These are phyloP conservation scores for Russula earlei DNA, from an alignment of 768 basidiomycete species.

Conservation along the genomic window DNA sequence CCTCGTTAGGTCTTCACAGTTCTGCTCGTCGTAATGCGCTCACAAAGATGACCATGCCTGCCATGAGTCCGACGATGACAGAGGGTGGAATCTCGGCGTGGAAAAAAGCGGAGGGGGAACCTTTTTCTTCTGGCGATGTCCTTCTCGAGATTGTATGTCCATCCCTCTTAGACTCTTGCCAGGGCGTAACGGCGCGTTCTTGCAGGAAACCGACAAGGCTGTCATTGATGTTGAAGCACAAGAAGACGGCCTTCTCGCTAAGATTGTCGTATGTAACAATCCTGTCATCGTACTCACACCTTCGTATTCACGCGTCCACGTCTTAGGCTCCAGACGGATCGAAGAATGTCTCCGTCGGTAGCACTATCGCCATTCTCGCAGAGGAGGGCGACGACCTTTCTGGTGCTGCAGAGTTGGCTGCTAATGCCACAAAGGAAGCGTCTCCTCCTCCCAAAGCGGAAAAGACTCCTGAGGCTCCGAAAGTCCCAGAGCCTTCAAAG, in stretches of 20 bases:
- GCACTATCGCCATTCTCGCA: conserved; percentile 81
- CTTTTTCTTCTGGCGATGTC: conserved; percentile 85
- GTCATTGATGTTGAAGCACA: conserved; percentile 99
- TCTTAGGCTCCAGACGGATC: conserved; percentile 69
- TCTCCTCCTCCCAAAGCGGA: conserved; percentile 28
- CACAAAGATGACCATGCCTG: conserved; percentile 88
- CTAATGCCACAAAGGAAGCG: conserved; percentile 44
- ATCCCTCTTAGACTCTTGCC: conserved; percentile 10
- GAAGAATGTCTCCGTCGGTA: conserved; percentile 82
- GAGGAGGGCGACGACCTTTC: conserved; percentile 96
- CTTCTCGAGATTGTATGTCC: conserved; percentile 83
- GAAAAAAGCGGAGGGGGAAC: conserved; percentile 95
- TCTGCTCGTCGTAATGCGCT: conserved; percentile 73
- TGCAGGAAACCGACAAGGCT: conserved; percentile 98
- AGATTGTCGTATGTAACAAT: conserved; percentile 73
- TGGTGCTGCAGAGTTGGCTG: conserved; percentile 63
- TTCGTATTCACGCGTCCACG: background rate
- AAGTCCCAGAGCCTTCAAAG: conserved; percentile 29
- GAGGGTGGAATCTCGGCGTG: conserved; percentile 96
- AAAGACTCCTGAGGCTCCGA: conserved; percentile 35
- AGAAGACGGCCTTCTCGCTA: conserved; percentile 92
- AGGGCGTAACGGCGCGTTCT: conserved; percentile 8
- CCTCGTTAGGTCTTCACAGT: conserved; percentile 61
- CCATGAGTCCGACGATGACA: conserved; percentile 99
- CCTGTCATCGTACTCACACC: background rate